Evolutionary conservation across 2,329 filamentous ascomycete species (phyloP), one percentile per base, ranked within the genome.

Genomic region (Verticillium dahliae): DNA sequence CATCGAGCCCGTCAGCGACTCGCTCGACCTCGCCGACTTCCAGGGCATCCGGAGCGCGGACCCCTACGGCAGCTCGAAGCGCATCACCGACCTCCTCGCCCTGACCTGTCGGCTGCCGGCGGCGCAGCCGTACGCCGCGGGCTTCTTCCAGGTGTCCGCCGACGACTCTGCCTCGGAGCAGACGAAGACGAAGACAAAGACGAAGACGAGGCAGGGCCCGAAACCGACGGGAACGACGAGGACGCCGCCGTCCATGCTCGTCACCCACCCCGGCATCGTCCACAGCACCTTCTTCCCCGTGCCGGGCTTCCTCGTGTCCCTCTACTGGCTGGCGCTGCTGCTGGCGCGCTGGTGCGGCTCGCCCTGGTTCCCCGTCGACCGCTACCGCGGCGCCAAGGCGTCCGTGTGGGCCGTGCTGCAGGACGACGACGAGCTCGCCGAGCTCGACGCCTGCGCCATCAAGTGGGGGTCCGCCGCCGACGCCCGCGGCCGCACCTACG

Each of bases 401-500:
- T 84, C 91, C 5, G 88, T 90, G 31, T 97, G 91, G 89, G 76
- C 96, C 6, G 85, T 89, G 0, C 83, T 98, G 13, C 83, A 88
- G 22, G 78, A 85, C 7, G 83, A 89, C 62, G 82, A 83, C 15
- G 79, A 80, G 22, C 79, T 93, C 14, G 84, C 91, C 58, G 79
- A 77, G 2, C 72, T 80, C 41, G 78, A 70, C 34, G 83, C 80
- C 4, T 64, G 87, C 80, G 72, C 83, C 74, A 58, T 79, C 61
- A 98, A 98, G 77, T 98, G 94, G 94, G 94, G 94, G 2, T 90
- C 89, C 35, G 84, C 85, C n/a, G 83, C 83, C 9, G 83, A 88
- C 65, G 73, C 82, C 11, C 73, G 76, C 60, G 87, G 89, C 0
- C 76, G 80, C 22, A 82, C 84, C 62, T 78, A 82, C 45, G 85